Conservation (phyloP, 306 rosid species). For the Sicyos edulis region DNA sequence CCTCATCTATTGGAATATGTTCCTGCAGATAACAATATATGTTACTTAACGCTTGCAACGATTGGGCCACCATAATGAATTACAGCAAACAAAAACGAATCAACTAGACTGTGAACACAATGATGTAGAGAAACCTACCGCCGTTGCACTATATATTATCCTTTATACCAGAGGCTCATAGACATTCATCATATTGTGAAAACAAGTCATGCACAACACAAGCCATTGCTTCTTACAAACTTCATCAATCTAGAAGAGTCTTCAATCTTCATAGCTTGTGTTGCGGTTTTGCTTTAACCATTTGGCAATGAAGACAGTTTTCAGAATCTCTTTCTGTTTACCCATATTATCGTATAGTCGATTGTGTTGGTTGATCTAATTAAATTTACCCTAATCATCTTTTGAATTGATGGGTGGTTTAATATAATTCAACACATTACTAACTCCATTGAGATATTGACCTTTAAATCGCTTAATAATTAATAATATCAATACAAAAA, state of each 20-base stretch:
- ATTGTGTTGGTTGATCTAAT: too few species aligned
- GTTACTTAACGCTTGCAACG: neutral
- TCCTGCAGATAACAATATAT: conserved; percentile 46
- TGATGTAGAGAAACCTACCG: neutral
- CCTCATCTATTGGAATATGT: conserved; percentile 86
- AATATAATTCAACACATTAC: neutral
- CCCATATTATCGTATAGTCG: neutral
- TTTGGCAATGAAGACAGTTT: neutral
- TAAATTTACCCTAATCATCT: too few species aligned
- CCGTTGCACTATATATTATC: neutral
- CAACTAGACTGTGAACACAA: neutral
- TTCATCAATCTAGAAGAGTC: neutral
- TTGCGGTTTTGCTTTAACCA: neutral
- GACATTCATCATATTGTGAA: neutral
- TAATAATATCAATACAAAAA: neutral
- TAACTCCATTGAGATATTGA: neutral
- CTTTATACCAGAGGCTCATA: neutral
- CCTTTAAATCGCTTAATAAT: neutral
- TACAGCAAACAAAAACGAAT: neutral
- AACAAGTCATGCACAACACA: neutral
- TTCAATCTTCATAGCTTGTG: neutral
- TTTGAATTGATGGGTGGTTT: too few species aligned
- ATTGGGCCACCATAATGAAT: neutral
- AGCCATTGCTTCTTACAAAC: neutral
- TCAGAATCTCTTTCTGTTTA: neutral